A percentile compares a stretch with the other conserved stretches of the same genome.
Conservation (phyloP, 1,284 basidiomycete genomes). For the Cryptococcus sp. region DNA sequence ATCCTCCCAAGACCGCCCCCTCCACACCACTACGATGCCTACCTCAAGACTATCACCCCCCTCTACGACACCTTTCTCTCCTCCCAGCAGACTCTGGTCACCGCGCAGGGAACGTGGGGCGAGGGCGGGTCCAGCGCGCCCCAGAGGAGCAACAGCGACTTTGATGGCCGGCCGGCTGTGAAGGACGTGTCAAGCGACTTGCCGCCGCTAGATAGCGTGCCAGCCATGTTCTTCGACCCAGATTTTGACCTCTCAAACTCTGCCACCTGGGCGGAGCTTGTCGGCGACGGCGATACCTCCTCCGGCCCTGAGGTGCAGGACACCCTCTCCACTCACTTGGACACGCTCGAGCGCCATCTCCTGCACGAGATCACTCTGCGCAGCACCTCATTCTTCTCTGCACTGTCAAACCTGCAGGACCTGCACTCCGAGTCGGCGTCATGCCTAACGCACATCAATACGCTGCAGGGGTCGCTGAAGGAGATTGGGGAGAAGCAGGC, state of each 20-base stretch:
- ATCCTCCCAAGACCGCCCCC: slow-evolving; percentile 61
- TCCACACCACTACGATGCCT: slow-evolving; percentile 68
- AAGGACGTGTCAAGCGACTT: slow-evolving; percentile 50
- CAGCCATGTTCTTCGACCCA: slow-evolving; percentile 71
- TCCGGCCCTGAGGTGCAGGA: slow-evolving; percentile 72
- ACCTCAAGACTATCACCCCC: slow-evolving; percentile 66
- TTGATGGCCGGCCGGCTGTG: slow-evolving; percentile 11
- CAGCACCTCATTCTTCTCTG: slow-evolving; percentile 92
- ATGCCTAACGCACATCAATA: slow-evolving; percentile 71
- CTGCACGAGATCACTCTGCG: slow-evolving; percentile 87
- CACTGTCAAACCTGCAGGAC: slow-evolving; percentile 87
- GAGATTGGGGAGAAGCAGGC: slow-evolving; percentile 76
- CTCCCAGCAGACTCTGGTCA: slow-evolving; percentile 15
- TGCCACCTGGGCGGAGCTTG: slow-evolving; percentile 74
- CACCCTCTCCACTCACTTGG: slow-evolving; percentile 85
- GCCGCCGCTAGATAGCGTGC: slow-evolving; percentile 72
- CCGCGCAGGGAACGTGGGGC: not conserved
- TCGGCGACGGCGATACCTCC: slow-evolving; percentile 27
- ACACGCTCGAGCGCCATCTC: slow-evolving; percentile 92
- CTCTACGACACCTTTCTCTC: slow-evolving; percentile 63
- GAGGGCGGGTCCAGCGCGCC: not conserved
- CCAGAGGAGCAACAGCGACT: slow-evolving; percentile 2
- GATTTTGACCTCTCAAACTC: slow-evolving; percentile 83
- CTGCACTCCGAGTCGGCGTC: slow-evolving; percentile 82
- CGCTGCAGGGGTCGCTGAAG: slow-evolving; percentile 67